phyloP scores from a whole-genome alignment of 352 stramenopile species.

The Phytophthora meadii region DNA sequence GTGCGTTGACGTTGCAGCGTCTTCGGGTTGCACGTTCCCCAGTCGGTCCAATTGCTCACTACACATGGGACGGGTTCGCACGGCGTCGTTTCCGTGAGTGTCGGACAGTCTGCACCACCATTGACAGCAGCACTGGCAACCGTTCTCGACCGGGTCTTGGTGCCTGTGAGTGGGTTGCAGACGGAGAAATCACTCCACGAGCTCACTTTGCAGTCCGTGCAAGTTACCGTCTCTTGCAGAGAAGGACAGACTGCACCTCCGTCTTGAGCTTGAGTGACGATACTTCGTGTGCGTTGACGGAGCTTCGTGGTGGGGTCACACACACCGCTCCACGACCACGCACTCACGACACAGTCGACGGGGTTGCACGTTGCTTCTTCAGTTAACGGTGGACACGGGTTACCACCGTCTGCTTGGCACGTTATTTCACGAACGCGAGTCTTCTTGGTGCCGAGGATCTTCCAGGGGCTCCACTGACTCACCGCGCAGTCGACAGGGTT shows the following conservation, averaged over 20 bases:
- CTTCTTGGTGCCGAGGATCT: slow-evolving; percentile 45
- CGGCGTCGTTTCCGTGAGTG: slow-evolving; percentile 32
- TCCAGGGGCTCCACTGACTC: slow-evolving; percentile 41
- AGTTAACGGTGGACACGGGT: slow-evolving; percentile 47
- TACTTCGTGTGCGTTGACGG: slow-evolving; percentile 32
- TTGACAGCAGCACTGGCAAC: slow-evolving; percentile 39
- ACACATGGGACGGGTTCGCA: slow-evolving; percentile 55
- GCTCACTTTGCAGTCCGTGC: slow-evolving; percentile 50
- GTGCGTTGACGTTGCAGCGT: slow-evolving; percentile 42
- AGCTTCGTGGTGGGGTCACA: slow-evolving; percentile 48
- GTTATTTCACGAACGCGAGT: slow-evolving; percentile 48
- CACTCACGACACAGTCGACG: slow-evolving; percentile 50
- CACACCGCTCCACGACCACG: slow-evolving; percentile 44
- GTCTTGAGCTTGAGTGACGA: slow-evolving; percentile 45
- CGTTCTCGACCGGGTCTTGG: slow-evolving; percentile 48
- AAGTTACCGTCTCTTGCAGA: slow-evolving; percentile 49
- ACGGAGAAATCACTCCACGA: slow-evolving; percentile 43
- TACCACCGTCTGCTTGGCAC: slow-evolving; percentile 46
- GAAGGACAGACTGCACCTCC: slow-evolving; percentile 47
- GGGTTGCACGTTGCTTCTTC: slow-evolving; percentile 48
- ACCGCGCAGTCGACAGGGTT: slow-evolving; percentile 54
- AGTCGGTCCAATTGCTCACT: slow-evolving; percentile 44
- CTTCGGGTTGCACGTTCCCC: slow-evolving; percentile 38
- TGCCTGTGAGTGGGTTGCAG: slow-evolving; percentile 55
- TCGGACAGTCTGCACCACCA: slow-evolving; percentile 44